Evolutionary conservation across 1,284 basidiomycete species (phyloP), one percentile per base, ranked within the genome.

Genomic region (Moniliella sp.): DNA sequence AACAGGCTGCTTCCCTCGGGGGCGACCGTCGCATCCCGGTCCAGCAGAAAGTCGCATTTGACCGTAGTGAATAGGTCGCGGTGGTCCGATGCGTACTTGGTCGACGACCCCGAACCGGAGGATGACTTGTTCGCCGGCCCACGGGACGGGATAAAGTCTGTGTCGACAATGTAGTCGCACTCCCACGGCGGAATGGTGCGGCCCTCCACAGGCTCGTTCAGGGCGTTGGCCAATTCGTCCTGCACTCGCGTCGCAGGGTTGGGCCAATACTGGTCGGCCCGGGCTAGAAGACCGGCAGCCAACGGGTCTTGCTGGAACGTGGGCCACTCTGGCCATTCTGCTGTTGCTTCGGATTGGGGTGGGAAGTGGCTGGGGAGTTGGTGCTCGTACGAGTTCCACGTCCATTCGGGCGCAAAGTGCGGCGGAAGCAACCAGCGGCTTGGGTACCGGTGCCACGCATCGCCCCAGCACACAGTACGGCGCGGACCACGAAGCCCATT

Each of bases 391-490:
- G 76, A 80, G 61, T 76, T 82, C 65, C 80, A 76, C 56, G 94
- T 66, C 64, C 83, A 94, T 40, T 77, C 69, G 10, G 88, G 74
- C 28, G 74, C 69, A 35, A 93, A 66, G 11, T 73, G 76, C 34
- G 76, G 70, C 1, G 88, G 84, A 12, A 94, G 69, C 30, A 88
- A 70, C 62, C 79, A 94, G 57, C 78, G 76, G 1, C 78, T 72
- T 0, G 86, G 82, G 67, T 86, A 99, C 10, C 88, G 71, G 57
- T 94, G 69, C 91, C 91, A 97, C 62, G 97, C 88, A 55, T 86
- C 81, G 18, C 76, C 83, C 34, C 79, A 69, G 63, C 91, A 99
- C 1, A n/a, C n/a, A n/a, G n/a, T n/a, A n/a, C n/a, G n/a, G n/a
- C n/a, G n/a, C n/a, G n/a, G n/a, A n/a, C n/a, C n/a, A n/a, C n/a